Evolutionary conservation across 2,329 filamentous ascomycete genomes (phyloP), one percentile per base, ranked within the genome.

Genomic region (Fusarium pseudocircinatum): DNA sequence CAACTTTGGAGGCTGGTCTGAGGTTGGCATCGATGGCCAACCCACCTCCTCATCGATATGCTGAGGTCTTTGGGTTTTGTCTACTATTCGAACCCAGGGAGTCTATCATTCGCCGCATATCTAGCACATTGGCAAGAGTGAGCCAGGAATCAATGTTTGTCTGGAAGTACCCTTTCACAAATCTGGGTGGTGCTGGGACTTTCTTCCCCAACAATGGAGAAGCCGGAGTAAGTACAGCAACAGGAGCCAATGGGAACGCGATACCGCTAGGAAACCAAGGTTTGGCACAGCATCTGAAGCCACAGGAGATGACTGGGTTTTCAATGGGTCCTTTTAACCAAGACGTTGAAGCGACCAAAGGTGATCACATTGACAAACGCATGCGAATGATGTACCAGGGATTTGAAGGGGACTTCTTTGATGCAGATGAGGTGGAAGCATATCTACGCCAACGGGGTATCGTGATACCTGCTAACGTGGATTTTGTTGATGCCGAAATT

Each of bases 331-430:
- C 88, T 0, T 89, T 88, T 67, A 79, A 81, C 11, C 73, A 81
- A 11, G 77, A 77, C 8, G 78, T 85, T 6, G 82, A 82, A 36
- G 74, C 82, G 2, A 79, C 83, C 3, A 81, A 84, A 24, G 85
- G 87, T 32, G 79, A 82, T 11, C 75, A 82, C 26, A 74, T 91
- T 13, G 83, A 85, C 42, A 77, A 81, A 18, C 83, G 85, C 22
- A 84, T 92, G 73, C 83, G 83, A 26, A 86, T 88, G 71, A 86
- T 85, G 43, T 80, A 91, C 13, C 86, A 88, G 2, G 92, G 90
- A 0, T 93, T 91, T 69, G 88, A 92, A 67, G 93, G 93, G 9
- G 89, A 93, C 57, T 96, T 94, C 85, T 93, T 93, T 74, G 93
- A 96, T 77, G 84, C 90, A 1, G 88, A 93, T 67, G 94, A 96